Percentiles rank a stretch among this genome's conserved stretches.
Conservation (phyloP, 495 filamentous ascomycete species). For the Podospora pseudocomata region DNA sequence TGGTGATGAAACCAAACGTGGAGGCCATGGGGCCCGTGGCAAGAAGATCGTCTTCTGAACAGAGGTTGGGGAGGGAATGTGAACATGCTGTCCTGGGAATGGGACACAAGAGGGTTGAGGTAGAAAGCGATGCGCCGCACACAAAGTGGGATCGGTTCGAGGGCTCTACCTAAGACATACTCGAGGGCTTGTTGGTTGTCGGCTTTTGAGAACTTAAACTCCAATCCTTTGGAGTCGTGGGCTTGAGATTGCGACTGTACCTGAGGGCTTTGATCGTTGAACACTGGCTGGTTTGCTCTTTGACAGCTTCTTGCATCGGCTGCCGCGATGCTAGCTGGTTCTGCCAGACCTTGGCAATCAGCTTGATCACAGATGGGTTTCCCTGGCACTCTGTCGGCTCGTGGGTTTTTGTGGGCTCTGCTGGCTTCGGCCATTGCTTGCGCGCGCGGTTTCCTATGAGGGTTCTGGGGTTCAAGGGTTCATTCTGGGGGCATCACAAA, state of each 20-base stretch:
- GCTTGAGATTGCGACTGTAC: conserved; percentile 47
- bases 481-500: conserved; percentile 11
- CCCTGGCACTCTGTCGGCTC: conserved; percentile 36
- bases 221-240: conserved; percentile 37
- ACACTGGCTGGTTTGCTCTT: conserved; percentile 49
- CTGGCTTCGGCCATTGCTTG: conserved; percentile 12
- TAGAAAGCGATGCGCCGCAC: conserved; percentile 33
- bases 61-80: background rate
- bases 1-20: conserved; percentile 35
- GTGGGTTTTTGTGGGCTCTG: conserved; percentile 43
- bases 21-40: conserved; percentile 69
- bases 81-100: background rate
- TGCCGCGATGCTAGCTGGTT: conserved; percentile 21
- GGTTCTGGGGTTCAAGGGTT: conserved; percentile 5
- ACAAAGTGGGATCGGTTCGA: conserved; percentile 33
- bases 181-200: conserved; percentile 51
- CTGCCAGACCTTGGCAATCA: conserved; percentile 11
- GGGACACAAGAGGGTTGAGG: background rate
- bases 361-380: conserved; percentile 27
- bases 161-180: conserved; percentile 38
- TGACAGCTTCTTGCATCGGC: conserved; percentile 37
- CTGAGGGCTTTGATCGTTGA: conserved; percentile 42
- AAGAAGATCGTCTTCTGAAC: conserved; percentile 85
- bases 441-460: conserved; percentile 8
- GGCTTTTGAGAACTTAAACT: conserved; percentile 45